These are phyloP conservation scores for Neohortaea acidophila DNA, from an alignment of 495 filamentous ascomycete genomes.

Conservation along the genomic window DNA sequence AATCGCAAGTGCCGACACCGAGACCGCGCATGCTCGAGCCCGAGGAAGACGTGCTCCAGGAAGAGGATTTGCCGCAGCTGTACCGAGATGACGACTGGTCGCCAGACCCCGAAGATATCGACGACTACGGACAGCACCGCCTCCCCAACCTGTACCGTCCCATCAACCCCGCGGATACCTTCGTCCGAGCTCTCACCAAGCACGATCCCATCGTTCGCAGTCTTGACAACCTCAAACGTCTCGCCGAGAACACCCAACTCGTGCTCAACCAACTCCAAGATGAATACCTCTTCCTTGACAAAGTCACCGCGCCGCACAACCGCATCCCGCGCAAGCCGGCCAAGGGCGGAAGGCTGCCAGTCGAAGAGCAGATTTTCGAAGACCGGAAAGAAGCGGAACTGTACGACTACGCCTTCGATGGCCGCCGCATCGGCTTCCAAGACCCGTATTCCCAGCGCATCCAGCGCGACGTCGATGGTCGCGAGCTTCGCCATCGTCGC, in stretches of 20 bases:
- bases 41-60: slow-evolving; percentile 9
- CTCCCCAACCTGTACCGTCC: slow-evolving; percentile 15
- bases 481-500: slow-evolving; percentile 26
- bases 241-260: slow-evolving; percentile 37
- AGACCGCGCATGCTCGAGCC: slow-evolving; percentile 15
- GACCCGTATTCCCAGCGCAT: slow-evolving; percentile 24
- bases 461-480: slow-evolving; percentile 21
- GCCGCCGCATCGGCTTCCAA: slow-evolving; percentile 23
- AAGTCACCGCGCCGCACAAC: slow-evolving; percentile 30
- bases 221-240: slow-evolving; percentile 37
- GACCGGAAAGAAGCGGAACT: slow-evolving; percentile 30
- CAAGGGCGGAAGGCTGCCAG: slow-evolving; percentile 24
- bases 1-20: slow-evolving; percentile 8
- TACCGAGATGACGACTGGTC: slow-evolving; percentile 1
- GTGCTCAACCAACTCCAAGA: slow-evolving; percentile 46
- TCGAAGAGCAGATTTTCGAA: slow-evolving; percentile 21
- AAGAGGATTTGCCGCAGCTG: slow-evolving; percentile 5
- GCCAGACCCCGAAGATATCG: background rate
- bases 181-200: slow-evolving; percentile 22
- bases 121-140: background rate
- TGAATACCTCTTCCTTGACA: slow-evolving; percentile 46
- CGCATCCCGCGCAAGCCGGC: slow-evolving; percentile 28
- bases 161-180: slow-evolving; percentile 18
- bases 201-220: slow-evolving; percentile 20
- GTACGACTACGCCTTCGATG: slow-evolving; percentile 28